Base-by-base conservation (phyloP, 2,329 filamentous ascomycete species). In the Hymenoscyphus fructigenus region DNA sequence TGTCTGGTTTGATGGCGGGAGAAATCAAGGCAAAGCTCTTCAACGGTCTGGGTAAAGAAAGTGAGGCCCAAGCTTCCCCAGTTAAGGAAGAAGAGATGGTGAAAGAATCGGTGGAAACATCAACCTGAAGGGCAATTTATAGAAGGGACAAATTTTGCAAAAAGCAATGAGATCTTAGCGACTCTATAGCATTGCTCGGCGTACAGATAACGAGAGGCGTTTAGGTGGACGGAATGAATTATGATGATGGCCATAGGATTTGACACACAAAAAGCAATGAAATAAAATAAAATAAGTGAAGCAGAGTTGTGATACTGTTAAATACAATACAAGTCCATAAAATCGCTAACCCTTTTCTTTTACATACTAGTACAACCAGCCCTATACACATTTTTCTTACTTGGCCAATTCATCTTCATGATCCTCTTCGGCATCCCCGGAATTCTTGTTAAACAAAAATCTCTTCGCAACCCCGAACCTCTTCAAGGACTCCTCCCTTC, bases 1-100 rank as follows among this genome's bases (percentile, higher is more conserved):
- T 74, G 56, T 75, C 74, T 0, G 78, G 78, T 5, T 67, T 79
- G 50, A 74, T 79, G 69, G 76, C 77, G 47, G 76, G 73, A 32
- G 80, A 83, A 57, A 80, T 84, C 32, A 84, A 84, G 73, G 79
- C 80, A 67, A 80, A 79, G 66, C 75, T 85, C 10, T 85, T 85
- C 70, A 76, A 76, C 66, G 74, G 75, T 1, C 64, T 75, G 17
- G 71, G 70, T 55, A 69, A 71, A 4, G n/a, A 50, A 20, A 50
- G 20, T 2, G 9, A 26, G 44, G 44, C 20, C 17, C 44, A 3
- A 12, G 7, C 1, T 23, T 23, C 44, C 20, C 7, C n/a, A 50
- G 44, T 23, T 7, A 20, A 50, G n/a, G 41, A 47, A 7, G 41
- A 36, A 36, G 28, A 29, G 5, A 3, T 29, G 29, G 34, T 36